These are phyloP conservation scores for Styphnolobium japonicum DNA, from an alignment of 306 rosid genomes.

Conservation along the genomic window DNA sequence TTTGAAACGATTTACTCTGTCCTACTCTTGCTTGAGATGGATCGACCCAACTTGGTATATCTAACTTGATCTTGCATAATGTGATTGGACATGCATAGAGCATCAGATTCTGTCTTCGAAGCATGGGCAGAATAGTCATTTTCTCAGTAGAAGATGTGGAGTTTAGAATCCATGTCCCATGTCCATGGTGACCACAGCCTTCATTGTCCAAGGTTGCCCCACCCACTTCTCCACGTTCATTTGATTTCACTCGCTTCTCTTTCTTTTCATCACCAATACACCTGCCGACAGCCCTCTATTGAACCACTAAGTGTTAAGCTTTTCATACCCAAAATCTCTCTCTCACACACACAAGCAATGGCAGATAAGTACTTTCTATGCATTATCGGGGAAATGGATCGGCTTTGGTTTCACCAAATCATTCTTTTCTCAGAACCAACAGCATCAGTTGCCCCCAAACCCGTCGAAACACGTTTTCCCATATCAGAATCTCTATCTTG, in stretches of 20 bases:
- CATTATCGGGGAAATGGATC: conserved; percentile 64
- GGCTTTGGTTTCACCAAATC: conserved; percentile 74
- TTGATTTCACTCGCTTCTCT: conserved; percentile 34
- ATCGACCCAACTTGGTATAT: conserved; percentile 19
- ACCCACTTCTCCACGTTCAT: conserved; percentile 29
- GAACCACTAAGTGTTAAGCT: conserved; percentile 5
- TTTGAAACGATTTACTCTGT: not conserved
- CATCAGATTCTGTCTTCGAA: conserved; percentile 9
- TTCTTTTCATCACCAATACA: conserved; percentile 34
- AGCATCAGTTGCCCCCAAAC: conserved; percentile 15
- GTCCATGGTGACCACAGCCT: conserved; percentile 47
- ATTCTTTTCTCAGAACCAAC: conserved; percentile 58
- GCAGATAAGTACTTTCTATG: conserved; percentile 33
- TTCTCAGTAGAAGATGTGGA: conserved; percentile 29
- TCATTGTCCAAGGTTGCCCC: conserved; percentile 34
- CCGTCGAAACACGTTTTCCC: conserved; percentile 8
- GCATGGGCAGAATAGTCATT: conserved; percentile 32
- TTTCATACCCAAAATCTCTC: conserved; percentile 17
- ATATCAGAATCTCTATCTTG: conserved; percentile 34
- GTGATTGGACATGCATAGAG: conserved; percentile 21
- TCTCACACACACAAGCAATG: conserved; percentile 37
- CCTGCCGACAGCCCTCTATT: conserved; percentile 24
- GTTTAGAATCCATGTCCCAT: conserved; percentile 30
- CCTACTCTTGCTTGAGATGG: conserved; percentile 1
- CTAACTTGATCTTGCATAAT: conserved; percentile 15